Evolutionary conservation across 1,284 basidiomycete species (phyloP).

Genomic region (Austropuccinia psidii): DNA sequence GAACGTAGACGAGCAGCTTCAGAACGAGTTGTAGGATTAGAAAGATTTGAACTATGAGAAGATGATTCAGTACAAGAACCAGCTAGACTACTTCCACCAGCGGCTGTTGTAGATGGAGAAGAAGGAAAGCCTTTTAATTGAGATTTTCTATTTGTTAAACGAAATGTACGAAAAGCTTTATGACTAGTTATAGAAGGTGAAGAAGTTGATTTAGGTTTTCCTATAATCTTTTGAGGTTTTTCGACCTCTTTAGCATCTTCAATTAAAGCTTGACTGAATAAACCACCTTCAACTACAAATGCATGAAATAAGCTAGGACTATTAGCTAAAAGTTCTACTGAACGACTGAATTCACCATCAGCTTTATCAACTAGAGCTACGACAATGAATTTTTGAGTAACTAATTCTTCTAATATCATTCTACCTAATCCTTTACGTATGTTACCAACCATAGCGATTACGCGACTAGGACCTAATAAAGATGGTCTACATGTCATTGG

Average conservation of each 20-base stretch:
- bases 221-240: too few relatives aligned
- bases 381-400: slow-evolving; percentile 19
- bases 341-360: slow-evolving; percentile 11
- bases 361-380: slow-evolving; percentile 13
- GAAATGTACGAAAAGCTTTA: slow-evolving; percentile 7
- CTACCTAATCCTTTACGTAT: slow-evolving; percentile 5
- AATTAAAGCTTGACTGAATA: background rate
- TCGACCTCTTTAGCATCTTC: background rate
- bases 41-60: slow-evolving; percentile 49
- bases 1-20: background rate
- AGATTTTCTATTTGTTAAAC: slow-evolving; percentile 6
- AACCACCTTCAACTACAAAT: background rate
- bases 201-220: too few relatives aligned
- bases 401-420: slow-evolving; percentile 24
- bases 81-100: too few relatives aligned
- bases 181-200: background rate
- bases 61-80: slow-evolving; percentile 38
- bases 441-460: slow-evolving; percentile 34
- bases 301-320: slow-evolving; percentile 27
- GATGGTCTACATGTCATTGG: slow-evolving; percentile 53
- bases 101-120: slow-evolving; percentile 38
- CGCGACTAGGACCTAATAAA: slow-evolving; percentile 40
- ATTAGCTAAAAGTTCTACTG: slow-evolving; percentile 1
- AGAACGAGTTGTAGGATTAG: background rate
- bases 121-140: slow-evolving; percentile 39